Percentiles rank a stretch among this genome's conserved stretches.
Evolutionary conservation across 129 eudicot genomes (phyloP).

Genomic region (Escallonia rubra): DNA sequence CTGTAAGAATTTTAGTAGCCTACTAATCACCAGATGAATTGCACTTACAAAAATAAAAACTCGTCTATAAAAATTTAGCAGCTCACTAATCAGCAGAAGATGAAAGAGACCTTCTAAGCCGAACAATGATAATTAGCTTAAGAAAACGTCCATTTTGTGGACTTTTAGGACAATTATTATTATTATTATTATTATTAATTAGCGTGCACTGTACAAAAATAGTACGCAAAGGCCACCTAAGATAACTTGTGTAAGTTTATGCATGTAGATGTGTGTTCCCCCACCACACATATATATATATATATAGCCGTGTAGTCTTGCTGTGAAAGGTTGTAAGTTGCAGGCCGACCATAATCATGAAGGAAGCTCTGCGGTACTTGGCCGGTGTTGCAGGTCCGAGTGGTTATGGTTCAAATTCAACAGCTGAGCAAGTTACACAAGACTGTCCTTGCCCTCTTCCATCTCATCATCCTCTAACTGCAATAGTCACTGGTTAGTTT

Average conservation of each 20-base stretch:
- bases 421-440: conserved; percentile 77
- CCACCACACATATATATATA: no score
- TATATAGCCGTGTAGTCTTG: conserved; percentile 7
- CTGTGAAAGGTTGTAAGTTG: conserved; percentile 21
- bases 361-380: conserved; percentile 66
- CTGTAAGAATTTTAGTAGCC: no score
- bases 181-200: no score
- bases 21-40: not conserved
- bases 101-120: conserved; percentile 17
- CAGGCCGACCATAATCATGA: conserved; percentile 23
- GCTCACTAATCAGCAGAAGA: not conserved
- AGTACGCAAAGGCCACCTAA: conserved; percentile 13
- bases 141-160: conserved; percentile 12
- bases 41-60: not conserved
- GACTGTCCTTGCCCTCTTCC: conserved; percentile 20
- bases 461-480: conserved; percentile 59
- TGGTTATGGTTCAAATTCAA: conserved; percentile 86
- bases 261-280: no score
- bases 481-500: conserved; percentile 79
- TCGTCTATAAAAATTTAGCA: not conserved
- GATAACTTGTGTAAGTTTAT: no score
- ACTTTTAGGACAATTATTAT: conserved; percentile 23
- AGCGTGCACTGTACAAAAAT: conserved; percentile 13
- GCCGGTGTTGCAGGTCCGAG: conserved; percentile 82
- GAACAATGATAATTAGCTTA: conserved; percentile 44